phyloP scores from a whole-genome alignment of 345 rosid species.

The Fremontodendron californicum region DNA sequence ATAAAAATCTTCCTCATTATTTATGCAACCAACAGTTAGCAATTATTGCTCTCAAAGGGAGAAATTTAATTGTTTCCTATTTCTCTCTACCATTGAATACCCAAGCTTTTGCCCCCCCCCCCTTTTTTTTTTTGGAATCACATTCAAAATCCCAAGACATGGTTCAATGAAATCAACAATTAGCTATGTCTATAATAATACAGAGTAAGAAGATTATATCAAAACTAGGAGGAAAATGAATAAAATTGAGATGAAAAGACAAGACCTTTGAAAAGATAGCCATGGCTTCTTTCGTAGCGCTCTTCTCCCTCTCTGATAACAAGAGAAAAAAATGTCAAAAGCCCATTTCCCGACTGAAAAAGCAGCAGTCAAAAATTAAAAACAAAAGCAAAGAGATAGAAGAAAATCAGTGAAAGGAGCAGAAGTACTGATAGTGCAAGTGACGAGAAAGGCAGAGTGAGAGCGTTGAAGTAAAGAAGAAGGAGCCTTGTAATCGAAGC shows the following conservation, averaged over 20 bases:
- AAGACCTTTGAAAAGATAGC: constrained; percentile 74
- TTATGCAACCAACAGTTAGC: neutral
- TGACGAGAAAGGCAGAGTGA: constrained; percentile 80
- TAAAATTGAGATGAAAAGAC: neutral
- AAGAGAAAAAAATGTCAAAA: neutral
- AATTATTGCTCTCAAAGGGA: neutral
- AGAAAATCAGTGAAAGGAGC: neutral
- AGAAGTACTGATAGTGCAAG: constrained; percentile 65
- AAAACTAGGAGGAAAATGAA: neutral
- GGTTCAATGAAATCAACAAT: constrained; percentile 4
- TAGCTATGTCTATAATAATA: neutral
- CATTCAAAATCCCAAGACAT: neutral
- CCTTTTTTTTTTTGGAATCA: neutral
- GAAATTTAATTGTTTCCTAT: neutral
- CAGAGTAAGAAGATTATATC: neutral
- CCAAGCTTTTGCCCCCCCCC: neutral
- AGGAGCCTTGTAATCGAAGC: constrained; percentile 89
- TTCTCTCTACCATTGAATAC: neutral
- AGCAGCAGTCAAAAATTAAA: neutral
- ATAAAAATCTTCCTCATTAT: neutral
- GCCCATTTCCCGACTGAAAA: neutral
- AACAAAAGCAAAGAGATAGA: neutral
- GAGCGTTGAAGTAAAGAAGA: constrained; percentile 67
- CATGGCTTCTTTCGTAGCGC: constrained; percentile 88
- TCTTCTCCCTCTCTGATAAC: constrained; percentile 79